phyloP scores from a whole-genome alignment of 352 stramenopile species.

The Phytopythium oedochilum region DNA sequence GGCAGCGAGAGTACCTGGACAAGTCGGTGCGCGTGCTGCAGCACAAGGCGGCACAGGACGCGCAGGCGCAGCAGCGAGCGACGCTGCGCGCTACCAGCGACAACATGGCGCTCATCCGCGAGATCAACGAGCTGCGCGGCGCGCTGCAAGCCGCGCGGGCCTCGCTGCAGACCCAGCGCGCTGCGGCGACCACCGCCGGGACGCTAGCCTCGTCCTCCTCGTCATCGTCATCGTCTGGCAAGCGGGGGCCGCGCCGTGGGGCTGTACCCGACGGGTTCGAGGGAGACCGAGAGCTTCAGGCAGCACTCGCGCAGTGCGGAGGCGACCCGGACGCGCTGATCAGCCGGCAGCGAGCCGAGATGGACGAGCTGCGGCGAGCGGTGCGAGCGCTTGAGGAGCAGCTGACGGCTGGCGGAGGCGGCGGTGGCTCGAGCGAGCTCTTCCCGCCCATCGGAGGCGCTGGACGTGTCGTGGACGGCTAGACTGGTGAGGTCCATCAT shows the following conservation, averaged over 20 bases:
- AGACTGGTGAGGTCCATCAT: no score
- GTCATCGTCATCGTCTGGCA: conserved; percentile 23
- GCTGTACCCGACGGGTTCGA: not conserved
- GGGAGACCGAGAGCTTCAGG: conserved; percentile 12
- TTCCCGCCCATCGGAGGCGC: conserved; percentile 30
- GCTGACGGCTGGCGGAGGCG: conserved; percentile 17
- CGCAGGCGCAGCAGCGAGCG: conserved; percentile 49
- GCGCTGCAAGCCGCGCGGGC: conserved; percentile 69
- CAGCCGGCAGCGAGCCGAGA: conserved; percentile 50
- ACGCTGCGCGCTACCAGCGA: conserved; percentile 70
- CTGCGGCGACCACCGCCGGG: conserved; percentile 24
- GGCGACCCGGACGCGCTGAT: conserved; percentile 54
- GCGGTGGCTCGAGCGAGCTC: conserved; percentile 14
- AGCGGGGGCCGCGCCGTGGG: conserved; percentile 8
- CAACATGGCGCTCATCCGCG: conserved; percentile 89
- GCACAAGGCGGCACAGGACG: conserved; percentile 81
- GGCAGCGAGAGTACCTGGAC: conserved; percentile 92
- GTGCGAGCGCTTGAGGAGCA: conserved; percentile 74
- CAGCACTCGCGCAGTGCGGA: conserved; percentile 15
- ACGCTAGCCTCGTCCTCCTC: conserved; percentile 1
- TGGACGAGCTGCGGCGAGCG: conserved; percentile 74
- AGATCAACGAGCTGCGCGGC: conserved; percentile 91
- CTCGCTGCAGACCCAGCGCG: conserved; percentile 76
- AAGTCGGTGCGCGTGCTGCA: conserved; percentile 89
- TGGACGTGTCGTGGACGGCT: conserved; percentile 27